phyloP scores from a whole-genome alignment of 2,329 filamentous ascomycete species.

The Penicillium frequentans region DNA sequence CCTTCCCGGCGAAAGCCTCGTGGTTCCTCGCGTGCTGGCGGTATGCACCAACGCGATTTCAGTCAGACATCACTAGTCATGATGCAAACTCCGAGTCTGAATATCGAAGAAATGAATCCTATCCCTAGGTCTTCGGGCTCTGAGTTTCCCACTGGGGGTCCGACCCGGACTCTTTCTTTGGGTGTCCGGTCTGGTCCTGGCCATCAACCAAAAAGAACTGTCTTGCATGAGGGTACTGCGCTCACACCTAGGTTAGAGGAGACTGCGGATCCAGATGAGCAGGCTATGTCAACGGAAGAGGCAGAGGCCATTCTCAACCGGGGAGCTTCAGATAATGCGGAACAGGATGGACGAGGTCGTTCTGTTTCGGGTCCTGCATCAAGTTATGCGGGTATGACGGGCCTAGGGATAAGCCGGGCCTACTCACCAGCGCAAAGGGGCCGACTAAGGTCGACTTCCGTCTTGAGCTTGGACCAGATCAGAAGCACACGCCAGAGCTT shows the following conservation, averaged over 20 bases:
- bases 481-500: conserved; percentile 62
- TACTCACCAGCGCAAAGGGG: conserved; percentile 13
- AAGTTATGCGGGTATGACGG: neutral
- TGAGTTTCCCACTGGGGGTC: too few species aligned
- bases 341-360: neutral
- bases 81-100: too few species aligned
- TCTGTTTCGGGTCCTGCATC: neutral
- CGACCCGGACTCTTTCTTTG: conserved; percentile 31
- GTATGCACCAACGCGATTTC: too few species aligned
- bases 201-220: conserved; percentile 25
- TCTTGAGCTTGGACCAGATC: conserved; percentile 57
- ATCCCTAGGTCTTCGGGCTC: too few species aligned
- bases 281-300: neutral
- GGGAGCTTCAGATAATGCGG: conserved; percentile 31
- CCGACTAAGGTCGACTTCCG: conserved; percentile 43
- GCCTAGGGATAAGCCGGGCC: neutral
- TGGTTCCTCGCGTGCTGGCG: too few species aligned
- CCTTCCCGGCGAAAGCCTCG: too few species aligned
- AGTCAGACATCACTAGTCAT: too few species aligned
- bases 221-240: conserved; percentile 11
- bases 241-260: conserved; percentile 24
- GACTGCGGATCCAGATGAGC: conserved; percentile 22
- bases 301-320: conserved; percentile 10
- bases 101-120: too few species aligned
- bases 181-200: conserved; percentile 47